Base-by-base conservation (phyloP, 345 rosid genomes). In the Stellera chamaejasme region DNA sequence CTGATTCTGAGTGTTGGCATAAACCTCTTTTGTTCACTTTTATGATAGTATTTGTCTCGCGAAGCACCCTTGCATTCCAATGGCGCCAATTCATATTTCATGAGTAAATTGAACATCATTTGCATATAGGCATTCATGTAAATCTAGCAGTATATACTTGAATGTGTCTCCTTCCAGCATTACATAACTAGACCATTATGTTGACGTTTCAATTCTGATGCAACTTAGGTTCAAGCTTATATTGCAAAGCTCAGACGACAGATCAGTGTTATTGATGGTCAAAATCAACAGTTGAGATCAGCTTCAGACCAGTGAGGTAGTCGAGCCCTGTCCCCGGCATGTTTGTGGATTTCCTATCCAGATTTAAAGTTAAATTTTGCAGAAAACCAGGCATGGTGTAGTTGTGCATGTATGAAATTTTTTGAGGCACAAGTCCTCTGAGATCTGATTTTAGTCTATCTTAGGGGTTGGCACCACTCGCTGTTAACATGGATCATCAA, bases 151-250 rank as follows among this genome's bases (percentile, higher is more conserved):
- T n/a, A 15, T 48, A 55, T 41, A 12, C 13, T 47, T 51, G 27
- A n/a, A 48, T 19, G 11, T 45, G 45, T 27, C 42, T 50, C n/a
- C 32, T 49, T 57, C 57, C 39, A 23, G 14, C 36, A 61, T 59
- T 52, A 19, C 54, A 16, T 2, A 13, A 25, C 43, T 12, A 36
- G 58, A 23, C 15, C 47, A 62, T 7, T 43, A 44, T 66, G 45
- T 54, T 19, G 26, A 67, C 56, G 41, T 43, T 63, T 52, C 19
- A 10, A 36, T 56, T 52, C 13, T 54, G 10, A 56, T 55, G 27
- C 42, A 70, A 32, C 7, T 59, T 73, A 87, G 91, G 88, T 87
- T 59, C 87, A 79, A 83, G 76, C 80, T 55, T 86, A 87, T 78
- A 87, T 83, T 52, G 80, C 81, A 11, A 87, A 81, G 68, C 76